Conservation (phyloP, 495 filamentous ascomycete genomes). For the Chaetomium tenue region DNA sequence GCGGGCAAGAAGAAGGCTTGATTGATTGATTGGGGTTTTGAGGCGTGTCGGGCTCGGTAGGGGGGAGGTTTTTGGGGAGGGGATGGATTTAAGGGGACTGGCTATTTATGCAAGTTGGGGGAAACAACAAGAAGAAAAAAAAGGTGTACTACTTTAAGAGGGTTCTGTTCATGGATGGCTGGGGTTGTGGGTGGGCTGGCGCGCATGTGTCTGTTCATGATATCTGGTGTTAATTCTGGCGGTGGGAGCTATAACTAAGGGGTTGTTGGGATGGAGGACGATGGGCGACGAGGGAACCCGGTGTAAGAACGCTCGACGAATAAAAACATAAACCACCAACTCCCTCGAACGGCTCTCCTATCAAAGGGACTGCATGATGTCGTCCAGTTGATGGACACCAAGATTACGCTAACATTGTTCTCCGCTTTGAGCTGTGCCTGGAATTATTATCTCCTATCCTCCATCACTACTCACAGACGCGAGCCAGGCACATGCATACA, state of each 20-base stretch:
- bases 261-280: not conserved
- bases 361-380: too few species aligned
- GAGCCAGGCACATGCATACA: not conserved
- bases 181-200: not conserved
- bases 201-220: not conserved
- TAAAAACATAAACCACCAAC: not conserved
- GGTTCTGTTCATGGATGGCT: not conserved
- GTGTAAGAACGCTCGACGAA: not conserved
- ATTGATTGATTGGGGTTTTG: not conserved
- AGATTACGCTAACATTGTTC: too few species aligned
- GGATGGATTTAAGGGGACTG: too few species aligned
- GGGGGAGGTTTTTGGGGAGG: too few species aligned
- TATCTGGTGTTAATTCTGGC: not conserved
- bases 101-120: not conserved
- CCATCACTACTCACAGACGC: not conserved
- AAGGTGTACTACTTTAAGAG: not conserved
- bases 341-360: not conserved
- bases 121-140: not conserved
- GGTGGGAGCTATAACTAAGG: not conserved
- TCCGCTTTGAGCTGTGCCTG: too few species aligned
- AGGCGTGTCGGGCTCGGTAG: too few species aligned
- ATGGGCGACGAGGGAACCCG: not conserved
- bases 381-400: not conserved
- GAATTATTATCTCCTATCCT: not conserved
- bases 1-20: constrained; percentile 56